phyloP scores from a whole-genome alignment of 2,329 filamentous ascomycete genomes.

The Juglanconis sp. region DNA sequence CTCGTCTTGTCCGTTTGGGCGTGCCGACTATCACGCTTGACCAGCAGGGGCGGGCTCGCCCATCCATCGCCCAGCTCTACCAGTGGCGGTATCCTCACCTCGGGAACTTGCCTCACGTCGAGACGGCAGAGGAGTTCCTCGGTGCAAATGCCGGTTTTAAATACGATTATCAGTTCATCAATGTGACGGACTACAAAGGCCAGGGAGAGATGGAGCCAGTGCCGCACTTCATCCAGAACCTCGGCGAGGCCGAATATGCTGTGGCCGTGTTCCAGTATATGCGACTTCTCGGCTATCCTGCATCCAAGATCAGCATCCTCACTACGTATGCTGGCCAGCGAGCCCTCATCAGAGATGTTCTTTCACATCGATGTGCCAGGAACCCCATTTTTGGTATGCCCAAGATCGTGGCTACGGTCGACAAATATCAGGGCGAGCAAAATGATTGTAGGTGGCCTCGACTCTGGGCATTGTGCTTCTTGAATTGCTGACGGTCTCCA shows the following conservation, averaged over 20 bases:
- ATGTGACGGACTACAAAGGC: conserved; percentile 90
- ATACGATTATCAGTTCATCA: conserved; percentile 94
- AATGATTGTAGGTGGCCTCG: conserved; percentile 79
- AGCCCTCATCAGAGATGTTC: conserved; percentile 82
- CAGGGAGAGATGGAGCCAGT: conserved; percentile 84
- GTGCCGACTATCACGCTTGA: conserved; percentile 90
- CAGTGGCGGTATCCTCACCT: conserved; percentile 87
- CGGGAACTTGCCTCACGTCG: conserved; percentile 73
- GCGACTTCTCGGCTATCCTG: conserved; percentile 90
- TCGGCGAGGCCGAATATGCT: conserved; percentile 95
- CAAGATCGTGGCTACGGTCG: conserved; percentile 86
- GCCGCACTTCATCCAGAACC: conserved; percentile 92
- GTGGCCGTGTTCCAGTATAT: conserved; percentile 97
- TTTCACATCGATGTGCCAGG: conserved; percentile 76
- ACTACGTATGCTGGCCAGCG: conserved; percentile 92
- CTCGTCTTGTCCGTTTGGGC: conserved; percentile 82
- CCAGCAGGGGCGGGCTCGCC: conserved; percentile 86
- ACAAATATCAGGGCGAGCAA: conserved; percentile 98
- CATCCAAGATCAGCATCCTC: conserved; percentile 78
- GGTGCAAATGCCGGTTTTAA: conserved; percentile 86
- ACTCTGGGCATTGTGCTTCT: neutral
- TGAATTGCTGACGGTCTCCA: conserved; percentile 12
- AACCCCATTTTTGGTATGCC: conserved; percentile 87
- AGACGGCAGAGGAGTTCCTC: conserved; percentile 67
- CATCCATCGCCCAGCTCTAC: conserved; percentile 84